Conservation (phyloP, 345 rosid genomes). For the Crucihimalaya himalaica region DNA sequence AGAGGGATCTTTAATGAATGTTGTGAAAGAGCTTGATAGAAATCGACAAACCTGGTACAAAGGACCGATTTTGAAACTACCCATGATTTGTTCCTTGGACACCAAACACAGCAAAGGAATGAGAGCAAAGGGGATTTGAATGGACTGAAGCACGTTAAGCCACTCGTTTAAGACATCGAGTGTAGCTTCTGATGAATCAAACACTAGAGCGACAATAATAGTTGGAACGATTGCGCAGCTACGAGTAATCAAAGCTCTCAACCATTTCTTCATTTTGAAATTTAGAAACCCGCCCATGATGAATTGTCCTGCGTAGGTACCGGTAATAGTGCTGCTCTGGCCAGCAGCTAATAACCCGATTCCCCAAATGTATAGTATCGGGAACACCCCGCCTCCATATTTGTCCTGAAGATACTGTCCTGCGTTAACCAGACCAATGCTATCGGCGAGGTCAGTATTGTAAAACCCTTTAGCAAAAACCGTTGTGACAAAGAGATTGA, state of each 20-base stretch:
- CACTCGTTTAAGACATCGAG: constrained; percentile 82
- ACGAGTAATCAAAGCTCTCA: constrained; percentile 86
- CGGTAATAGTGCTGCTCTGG: constrained; percentile 92
- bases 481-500: constrained; percentile 85
- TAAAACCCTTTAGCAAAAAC: constrained; percentile 92
- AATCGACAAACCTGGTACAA: constrained; percentile 59
- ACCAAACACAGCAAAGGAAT: constrained; percentile 83
- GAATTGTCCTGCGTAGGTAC: constrained; percentile 93
- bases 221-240: constrained; percentile 89
- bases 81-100: constrained; percentile 86
- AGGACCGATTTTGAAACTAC: constrained; percentile 75
- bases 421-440: constrained; percentile 79
- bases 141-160: constrained; percentile 85
- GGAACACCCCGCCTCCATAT: constrained; percentile 85
- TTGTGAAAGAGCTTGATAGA: neutral
- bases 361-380: constrained; percentile 89
- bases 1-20: neutral
- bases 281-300: constrained; percentile 97
- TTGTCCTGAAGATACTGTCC: constrained; percentile 90
- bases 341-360: constrained; percentile 94
- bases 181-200: constrained; percentile 67
- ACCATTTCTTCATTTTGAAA: constrained; percentile 87
- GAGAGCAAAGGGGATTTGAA: constrained; percentile 92
- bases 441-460: constrained; percentile 68
- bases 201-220: constrained; percentile 73